phyloP scores from a whole-genome alignment of 2,329 filamentous ascomycete species.

The Colletotrichum somersetense region DNA sequence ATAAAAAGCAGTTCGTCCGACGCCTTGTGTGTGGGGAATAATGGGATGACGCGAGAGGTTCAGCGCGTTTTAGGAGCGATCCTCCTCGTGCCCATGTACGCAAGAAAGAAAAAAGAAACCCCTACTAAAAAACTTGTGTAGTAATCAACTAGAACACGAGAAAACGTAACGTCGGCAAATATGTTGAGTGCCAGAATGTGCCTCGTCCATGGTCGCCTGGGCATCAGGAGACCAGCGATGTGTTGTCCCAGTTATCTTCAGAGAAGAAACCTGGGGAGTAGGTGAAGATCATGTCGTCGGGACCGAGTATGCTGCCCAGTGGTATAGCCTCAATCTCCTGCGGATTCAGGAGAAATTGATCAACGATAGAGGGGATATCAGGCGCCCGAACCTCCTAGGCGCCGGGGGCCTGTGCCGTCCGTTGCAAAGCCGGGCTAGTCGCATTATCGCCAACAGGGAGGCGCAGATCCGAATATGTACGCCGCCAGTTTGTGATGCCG shows the following conservation, averaged over 20 bases:
- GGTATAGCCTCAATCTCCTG: not conserved
- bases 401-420: constrained; percentile 49
- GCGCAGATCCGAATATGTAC: constrained; percentile 53
- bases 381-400: constrained; percentile 44
- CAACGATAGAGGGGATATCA: not conserved
- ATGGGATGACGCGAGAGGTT: constrained; percentile 11
- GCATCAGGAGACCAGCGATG: not conserved
- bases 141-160: not conserved
- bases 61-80: constrained; percentile 10
- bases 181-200: not conserved
- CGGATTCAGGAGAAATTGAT: not conserved
- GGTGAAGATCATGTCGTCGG: not conserved
- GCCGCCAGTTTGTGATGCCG: constrained; percentile 41
- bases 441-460: constrained; percentile 53
- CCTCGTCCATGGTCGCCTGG: not conserved
- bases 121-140: constrained; percentile 6
- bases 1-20: constrained; percentile 16
- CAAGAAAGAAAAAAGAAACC: not conserved
- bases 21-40: constrained; percentile 36
- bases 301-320: not conserved
- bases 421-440: constrained; percentile 44
- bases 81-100: constrained; percentile 12
- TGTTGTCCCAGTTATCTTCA: not conserved
- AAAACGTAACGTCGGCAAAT: not conserved
- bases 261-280: not conserved